These are phyloP conservation scores for Fusarium sp. DNA, from an alignment of 2,329 filamentous ascomycete genomes.

Conservation along the genomic window DNA sequence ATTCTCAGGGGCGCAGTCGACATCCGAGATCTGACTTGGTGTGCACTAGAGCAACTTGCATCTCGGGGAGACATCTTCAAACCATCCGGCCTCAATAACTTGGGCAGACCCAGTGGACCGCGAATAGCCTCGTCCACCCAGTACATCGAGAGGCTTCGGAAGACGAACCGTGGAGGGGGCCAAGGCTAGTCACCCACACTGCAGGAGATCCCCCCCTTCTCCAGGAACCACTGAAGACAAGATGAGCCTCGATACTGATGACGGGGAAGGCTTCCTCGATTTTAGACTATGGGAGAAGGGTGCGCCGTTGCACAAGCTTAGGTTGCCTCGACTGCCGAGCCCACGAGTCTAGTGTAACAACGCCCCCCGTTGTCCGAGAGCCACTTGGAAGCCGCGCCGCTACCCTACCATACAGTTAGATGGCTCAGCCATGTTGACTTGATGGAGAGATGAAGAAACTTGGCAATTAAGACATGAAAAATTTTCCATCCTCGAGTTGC, in stretches of 20 bases:
- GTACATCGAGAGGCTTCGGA: slow-evolving; percentile 15
- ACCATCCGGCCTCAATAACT: background rate
- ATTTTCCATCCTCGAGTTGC: slow-evolving; percentile 5
- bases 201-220: slow-evolving; percentile 19
- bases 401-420: slow-evolving; percentile 13
- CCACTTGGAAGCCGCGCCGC: slow-evolving; percentile 22
- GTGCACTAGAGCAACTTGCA: background rate
- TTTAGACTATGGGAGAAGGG: slow-evolving; percentile 24
- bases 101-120: background rate
- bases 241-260: slow-evolving; percentile 19
- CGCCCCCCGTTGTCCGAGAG: slow-evolving; percentile 11
- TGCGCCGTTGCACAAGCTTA: slow-evolving; percentile 17
- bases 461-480: background rate
- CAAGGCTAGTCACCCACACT: slow-evolving; percentile 22
- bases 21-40: background rate
- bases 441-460: background rate
- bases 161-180: slow-evolving; percentile 20
- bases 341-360: slow-evolving; percentile 28
- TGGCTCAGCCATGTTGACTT: background rate
- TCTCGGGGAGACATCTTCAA: background rate
- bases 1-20: background rate
- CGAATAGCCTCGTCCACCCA: slow-evolving; percentile 7
- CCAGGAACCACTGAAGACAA: slow-evolving; percentile 12
- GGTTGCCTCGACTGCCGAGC: slow-evolving; percentile 20
- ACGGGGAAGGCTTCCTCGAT: slow-evolving; percentile 27